These are phyloP conservation scores for Monilinia polystroma DNA, from an alignment of 2,329 filamentous ascomycete genomes.

Conservation along the genomic window DNA sequence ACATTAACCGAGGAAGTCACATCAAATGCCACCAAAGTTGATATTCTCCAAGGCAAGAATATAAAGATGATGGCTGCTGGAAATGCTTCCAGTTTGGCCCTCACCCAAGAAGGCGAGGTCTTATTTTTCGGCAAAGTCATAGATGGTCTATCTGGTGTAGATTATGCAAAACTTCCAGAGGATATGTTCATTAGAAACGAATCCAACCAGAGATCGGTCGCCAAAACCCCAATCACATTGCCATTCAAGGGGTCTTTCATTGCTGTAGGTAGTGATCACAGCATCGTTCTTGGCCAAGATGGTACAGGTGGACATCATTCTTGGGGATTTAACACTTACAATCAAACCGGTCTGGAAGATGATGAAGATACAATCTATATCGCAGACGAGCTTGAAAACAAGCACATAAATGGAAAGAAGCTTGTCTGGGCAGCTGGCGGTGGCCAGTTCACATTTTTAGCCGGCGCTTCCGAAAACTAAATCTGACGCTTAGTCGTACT, in stretches of 20 bases:
- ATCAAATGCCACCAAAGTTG: constrained; percentile 65
- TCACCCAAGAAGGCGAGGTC: constrained; percentile 56
- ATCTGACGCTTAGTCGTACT: not conserved
- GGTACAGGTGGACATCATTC: constrained; percentile 64
- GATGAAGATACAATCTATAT: constrained; percentile 69
- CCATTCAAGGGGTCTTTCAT: constrained; percentile 57
- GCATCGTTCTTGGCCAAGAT: constrained; percentile 64
- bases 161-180: constrained; percentile 53
- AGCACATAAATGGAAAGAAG: constrained; percentile 70
- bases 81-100: constrained; percentile 56
- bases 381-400: constrained; percentile 80
- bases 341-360: constrained; percentile 73
- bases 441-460: constrained; percentile 72
- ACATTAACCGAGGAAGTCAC: constrained; percentile 70
- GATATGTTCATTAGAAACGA: constrained; percentile 60
- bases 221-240: constrained; percentile 58
- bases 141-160: constrained; percentile 54
- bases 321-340: constrained; percentile 79
- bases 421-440: constrained; percentile 76
- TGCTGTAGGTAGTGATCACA: constrained; percentile 68
- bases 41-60: constrained; percentile 55
- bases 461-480: constrained; percentile 40
- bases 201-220: constrained; percentile 62
- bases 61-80: constrained; percentile 53
- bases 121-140: constrained; percentile 65